Evolutionary conservation across 1,284 basidiomycete species (phyloP), one percentile per base, ranked within the genome.

Genomic region (Naganishia cerealis): DNA sequence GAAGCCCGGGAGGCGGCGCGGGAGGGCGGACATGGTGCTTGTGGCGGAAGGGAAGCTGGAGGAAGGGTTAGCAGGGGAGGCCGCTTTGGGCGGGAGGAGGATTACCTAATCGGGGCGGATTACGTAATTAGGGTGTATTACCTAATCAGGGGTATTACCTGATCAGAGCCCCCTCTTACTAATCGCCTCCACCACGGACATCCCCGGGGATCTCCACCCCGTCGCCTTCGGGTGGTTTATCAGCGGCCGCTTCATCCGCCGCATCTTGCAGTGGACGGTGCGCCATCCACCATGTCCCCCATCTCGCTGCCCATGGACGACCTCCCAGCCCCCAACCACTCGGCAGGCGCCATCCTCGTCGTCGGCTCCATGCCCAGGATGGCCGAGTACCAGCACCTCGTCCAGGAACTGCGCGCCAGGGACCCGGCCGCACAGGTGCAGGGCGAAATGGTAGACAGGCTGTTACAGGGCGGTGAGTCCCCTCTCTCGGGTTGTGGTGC

Each of bases 371-470:
- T 80, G 73, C 73, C 78, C 29, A 72, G 80, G n/a, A 74, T 73
- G 24, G 73, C 77, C 26, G 78, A 81, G 53, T 81, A 81, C 71
- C 78, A 79, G 71, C 57, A 62, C 13, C 46, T 78, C 15, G 63
- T 81, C 43, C 70, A 71, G 18, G 59, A 67, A 29, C 71, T 80
- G 65, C 75, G 80, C 65, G 56, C 67, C 38, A 38, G 57, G 5
- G 62, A 65, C 56, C 63, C 48, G 10, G 39, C 63, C 10, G 65
- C 58, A 1, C 62, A 58, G 26, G 78, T 79, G 5, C 71, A 75
- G 46, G 78, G 76, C 15, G 80, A 81, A 69, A 81, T 81, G 80
- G 75, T 80, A 15, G 80, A 81, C 72, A 73, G 80, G 38, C 67
- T 81, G 3, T 69, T 81, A 42, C 78, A 80, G 68, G 75, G 76